Base-by-base conservation (phyloP, 306 rosid species). In the Acacia melanoxylon region DNA sequence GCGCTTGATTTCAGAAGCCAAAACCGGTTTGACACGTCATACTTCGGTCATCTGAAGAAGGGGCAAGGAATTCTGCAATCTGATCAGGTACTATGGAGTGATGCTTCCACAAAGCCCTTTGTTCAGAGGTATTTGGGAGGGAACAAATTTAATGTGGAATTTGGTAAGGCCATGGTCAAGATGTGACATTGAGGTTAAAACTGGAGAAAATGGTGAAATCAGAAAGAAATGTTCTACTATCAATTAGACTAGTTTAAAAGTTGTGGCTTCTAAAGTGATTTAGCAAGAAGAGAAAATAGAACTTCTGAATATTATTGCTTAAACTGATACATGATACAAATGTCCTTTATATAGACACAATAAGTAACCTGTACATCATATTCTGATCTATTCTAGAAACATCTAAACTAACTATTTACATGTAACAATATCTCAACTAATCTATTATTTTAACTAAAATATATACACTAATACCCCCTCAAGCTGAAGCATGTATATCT, bases 111-210 rank as follows among this genome's bases (percentile, higher is more conserved):
- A 4, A 86, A 71, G 40, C 40, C 51, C 8, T 42, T 66, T 63
- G 93, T 90, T 2, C 90, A 88, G 16, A 81, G 84, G 3, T 90
- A 78, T 54, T 56, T 77, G 65, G 93, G 92, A 0, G 4, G 79
- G 3, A 79, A 82, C 46, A 90, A 88, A 71, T 92, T 92, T 61
- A 75, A 75, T 27, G 72, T 75, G 1, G 93, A 92, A 52, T 90
- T 92, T 65, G 93, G 92, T 5, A 90, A 17, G 40, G 77, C 97
- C 6, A 90, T 90, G 94, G 89, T 90, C 45, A 92, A 89, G 67
- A 90, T 90, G 97, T 69, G 94, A 82, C 17, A 86, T 90, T 77
- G 94, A 73, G 12, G 80, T 92, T 16, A 87, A 89, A 17, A 83
- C 85, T 0, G 86, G 91, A 0, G 0, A 73, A 2, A 67, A 82